phyloP scores from a whole-genome alignment of 106 monocot species.

The Dioscorea zingiberensis region DNA sequence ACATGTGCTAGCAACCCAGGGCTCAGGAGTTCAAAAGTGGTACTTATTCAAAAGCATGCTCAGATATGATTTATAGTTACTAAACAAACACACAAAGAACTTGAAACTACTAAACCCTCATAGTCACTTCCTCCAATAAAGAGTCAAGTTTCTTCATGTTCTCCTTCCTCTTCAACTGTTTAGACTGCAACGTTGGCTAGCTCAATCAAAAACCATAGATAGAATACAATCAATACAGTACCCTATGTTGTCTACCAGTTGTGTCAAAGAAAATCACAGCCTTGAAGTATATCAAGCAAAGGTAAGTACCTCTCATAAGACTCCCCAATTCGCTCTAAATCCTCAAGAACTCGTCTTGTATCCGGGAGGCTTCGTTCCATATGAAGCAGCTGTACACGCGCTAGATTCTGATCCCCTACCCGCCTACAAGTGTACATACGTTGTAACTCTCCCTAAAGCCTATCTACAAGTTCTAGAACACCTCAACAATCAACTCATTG shows the following conservation, averaged over 20 bases:
- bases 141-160: slow-evolving; percentile 54
- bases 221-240: slow-evolving; percentile 65
- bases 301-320: slow-evolving; percentile 35
- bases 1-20: no score
- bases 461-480: no score
- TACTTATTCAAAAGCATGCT: no score
- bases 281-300: slow-evolving; percentile 51
- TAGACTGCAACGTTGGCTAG: slow-evolving; percentile 54
- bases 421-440: no score
- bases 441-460: no score
- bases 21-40: no score
- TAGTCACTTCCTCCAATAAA: slow-evolving; percentile 48
- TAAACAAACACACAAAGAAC: no score
- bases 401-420: no score
- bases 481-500: no score
- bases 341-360: slow-evolving; percentile 43
- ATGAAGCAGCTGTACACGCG: no score
- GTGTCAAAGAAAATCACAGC: slow-evolving; percentile 63
- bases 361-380: slow-evolving; percentile 39
- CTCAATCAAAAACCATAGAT: slow-evolving; percentile 55
- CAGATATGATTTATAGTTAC: no score
- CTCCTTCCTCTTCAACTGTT: slow-evolving; percentile 53
- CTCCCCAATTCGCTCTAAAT: slow-evolving; percentile 22
- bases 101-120: slow-evolving; percentile 55
- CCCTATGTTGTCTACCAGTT: slow-evolving; percentile 40